Percentiles rank a stretch among this genome's conserved stretches.
phyloP scores from a whole-genome alignment of 2,329 filamentous ascomycete genomes.

The Fusarium sp. region DNA sequence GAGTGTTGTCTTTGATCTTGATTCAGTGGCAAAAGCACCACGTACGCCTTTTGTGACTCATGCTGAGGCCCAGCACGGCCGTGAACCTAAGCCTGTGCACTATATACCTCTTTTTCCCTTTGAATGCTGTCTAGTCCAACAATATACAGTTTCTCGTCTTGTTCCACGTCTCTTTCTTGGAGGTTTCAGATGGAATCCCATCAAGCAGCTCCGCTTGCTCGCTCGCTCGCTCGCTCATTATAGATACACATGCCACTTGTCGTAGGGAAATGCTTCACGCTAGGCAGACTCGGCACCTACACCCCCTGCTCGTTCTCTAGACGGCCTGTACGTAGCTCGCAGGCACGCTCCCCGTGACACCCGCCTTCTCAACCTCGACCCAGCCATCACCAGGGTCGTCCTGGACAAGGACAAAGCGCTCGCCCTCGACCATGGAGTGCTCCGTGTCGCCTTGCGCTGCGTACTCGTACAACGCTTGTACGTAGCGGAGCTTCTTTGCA shows the following conservation, averaged over 20 bases:
- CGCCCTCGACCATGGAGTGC: conserved; percentile 89
- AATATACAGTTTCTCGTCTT: conserved; percentile 24
- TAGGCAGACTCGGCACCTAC: conserved; percentile 21
- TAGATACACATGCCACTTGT: conserved; percentile 10
- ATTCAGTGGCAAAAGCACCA: conserved; percentile 23
- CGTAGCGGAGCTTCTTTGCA: conserved; percentile 93
- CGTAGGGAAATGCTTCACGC: conserved; percentile 2
- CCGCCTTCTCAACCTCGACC: conserved; percentile 95
- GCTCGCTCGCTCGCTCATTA: conserved; percentile 20
- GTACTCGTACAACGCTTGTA: conserved; percentile 93
- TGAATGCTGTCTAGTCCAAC: conserved; percentile 16
- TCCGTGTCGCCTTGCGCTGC: conserved; percentile 84
- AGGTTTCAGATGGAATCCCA: conserved; percentile 7
- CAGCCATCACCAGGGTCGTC: conserved; percentile 93
- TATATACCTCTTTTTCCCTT: conserved; percentile 26
- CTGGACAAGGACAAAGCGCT: conserved; percentile 88
- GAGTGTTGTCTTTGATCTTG: conserved; percentile 22
- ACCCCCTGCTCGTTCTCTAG: conserved; percentile 49
- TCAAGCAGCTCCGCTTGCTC: conserved; percentile 14
- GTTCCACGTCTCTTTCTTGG: conserved; percentile 15
- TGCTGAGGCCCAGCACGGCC: conserved; percentile 9
- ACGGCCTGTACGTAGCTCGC: conserved; percentile 90
- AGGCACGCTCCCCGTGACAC: conserved; percentile 86
- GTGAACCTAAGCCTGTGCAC: conserved; percentile 4
- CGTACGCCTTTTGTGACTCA: conserved; percentile 26